Base-by-base conservation (phyloP, 2,329 filamentous ascomycete genomes). In the Paramyrothecium roridum region DNA sequence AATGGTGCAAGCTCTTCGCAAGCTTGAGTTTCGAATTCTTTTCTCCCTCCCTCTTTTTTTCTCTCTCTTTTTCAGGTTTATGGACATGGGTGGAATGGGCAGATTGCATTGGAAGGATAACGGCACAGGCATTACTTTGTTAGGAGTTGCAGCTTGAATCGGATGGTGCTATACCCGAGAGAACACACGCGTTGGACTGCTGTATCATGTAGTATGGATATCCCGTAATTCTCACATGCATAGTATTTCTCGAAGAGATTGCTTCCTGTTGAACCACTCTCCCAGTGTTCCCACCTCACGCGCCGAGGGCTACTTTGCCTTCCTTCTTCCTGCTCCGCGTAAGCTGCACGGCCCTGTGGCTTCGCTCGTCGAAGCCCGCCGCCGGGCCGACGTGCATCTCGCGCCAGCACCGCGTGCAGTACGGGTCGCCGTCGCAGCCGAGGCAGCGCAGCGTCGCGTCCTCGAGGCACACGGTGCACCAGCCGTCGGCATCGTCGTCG, bases 391-490 rank as follows among this genome's bases (percentile, higher is more conserved):
- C 75, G 65, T 96, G 91, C 70, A 91, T 91, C 65, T 93, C 90
- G 56, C 80, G 81, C 91, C 91, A 96, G 75, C 91, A 96, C 17
- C 82, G 76, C 21, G 80, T 77, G 68, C 91, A 96, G 67, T 93
- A 96, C 45, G 91, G 76, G 60, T 93, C 85, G 26, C 73, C 72
- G 37, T 85, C 84, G 63, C 91, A 96, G 3, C 87, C 90, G 1
- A 86, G 67, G 67, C 91, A 96, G 55, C 80, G 80, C 26, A 95
- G 73, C 3, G 84, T 85, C 0, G 88, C 90, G 65, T 95, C 89
- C 56, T 91, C 89, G 49, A 88, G 84, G 67, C 91, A 96, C 11
- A 95, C 91, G 33, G 87, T 82, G 68, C 91, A 96, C 90, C 90
- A 96, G 1, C 80, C 84, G 46, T 87, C 49, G n/a, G 87, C 80